These are phyloP conservation scores for Oropetium thomaeum DNA, from an alignment of 176 grass and related monocot species.

Conservation along the genomic window DNA sequence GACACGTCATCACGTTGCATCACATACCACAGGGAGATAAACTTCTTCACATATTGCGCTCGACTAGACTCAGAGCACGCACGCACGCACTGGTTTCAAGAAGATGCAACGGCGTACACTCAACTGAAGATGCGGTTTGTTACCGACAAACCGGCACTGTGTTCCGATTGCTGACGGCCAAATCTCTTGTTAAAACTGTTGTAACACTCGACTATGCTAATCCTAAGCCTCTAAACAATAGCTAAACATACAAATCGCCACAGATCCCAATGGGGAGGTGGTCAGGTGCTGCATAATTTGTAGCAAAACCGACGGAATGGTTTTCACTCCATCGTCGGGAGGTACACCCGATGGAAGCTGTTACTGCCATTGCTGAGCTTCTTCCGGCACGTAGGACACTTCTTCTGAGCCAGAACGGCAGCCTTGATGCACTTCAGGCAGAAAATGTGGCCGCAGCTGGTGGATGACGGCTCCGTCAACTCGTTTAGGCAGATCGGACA, in stretches of 20 bases:
- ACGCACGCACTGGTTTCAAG: background rate
- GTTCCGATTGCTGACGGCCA: background rate
- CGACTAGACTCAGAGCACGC: background rate
- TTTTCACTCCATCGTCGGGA: constrained; percentile 56
- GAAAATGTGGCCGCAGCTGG: constrained; percentile 90
- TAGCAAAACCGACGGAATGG: background rate
- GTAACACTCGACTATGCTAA: constrained; percentile 20
- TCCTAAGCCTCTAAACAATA: constrained; percentile 24
- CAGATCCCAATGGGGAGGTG: constrained; percentile 18
- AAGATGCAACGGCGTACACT: constrained; percentile 3
- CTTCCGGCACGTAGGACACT: constrained; percentile 81
- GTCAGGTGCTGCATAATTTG: constrained; percentile 4
- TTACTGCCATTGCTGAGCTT: constrained; percentile 46
- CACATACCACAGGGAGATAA: constrained; percentile 8
- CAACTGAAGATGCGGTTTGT: background rate
- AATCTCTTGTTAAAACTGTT: constrained; percentile 44
- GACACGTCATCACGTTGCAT: too few relatives aligned
- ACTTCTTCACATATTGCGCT: too few relatives aligned
- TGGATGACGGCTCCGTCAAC: constrained; percentile 64
- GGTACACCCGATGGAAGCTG: constrained; percentile 77
- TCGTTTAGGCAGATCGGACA: constrained; percentile 77
- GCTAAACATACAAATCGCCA: constrained; percentile 25
- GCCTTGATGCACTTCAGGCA: constrained; percentile 67
- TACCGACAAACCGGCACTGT: too few relatives aligned
- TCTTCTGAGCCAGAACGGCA: constrained; percentile 59